Base-by-base conservation (phyloP, 208 protist genomes). In the Trypanosoma vivax region DNA sequence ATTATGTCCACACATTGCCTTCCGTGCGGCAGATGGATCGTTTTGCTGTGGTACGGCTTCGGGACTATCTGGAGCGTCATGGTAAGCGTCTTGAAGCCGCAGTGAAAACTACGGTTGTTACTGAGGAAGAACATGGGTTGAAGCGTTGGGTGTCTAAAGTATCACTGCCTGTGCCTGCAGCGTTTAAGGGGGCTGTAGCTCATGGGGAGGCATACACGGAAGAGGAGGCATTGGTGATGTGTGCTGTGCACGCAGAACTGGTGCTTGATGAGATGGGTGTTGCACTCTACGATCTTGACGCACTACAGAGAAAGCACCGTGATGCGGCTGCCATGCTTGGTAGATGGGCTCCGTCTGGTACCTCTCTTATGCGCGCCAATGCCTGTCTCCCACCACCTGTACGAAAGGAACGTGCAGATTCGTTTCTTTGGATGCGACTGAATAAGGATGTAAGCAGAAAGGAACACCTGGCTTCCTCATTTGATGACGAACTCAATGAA, bases 51-150 rank as follows among this genome's bases (percentile, higher is more conserved):
- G 39, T 65, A 19, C 75, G 88, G 1, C 57, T 92, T 11, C 60
- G 65, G 2, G 88, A 94, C 67, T 94, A 89, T 59, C 52, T 94
- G n/a, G 83, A 94, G 62, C 80, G 88, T 1, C 73, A 94, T 58
- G 88, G 88, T 33, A 90, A 84, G 55, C 39, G 60, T 9, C 40
- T 78, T 3, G 74, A 86, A 7, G 58, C 42, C 14, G 45, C 53
- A 16, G 13, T 79, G 25, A 25, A 39, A 28, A 53, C 45, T 3
- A 54, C 25, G 19, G 40, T 55, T 6, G 31, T 40, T 16, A 47
- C 50, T 13, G 53, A 63, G 25, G 53, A 38, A 0, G 68, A 68
- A 23, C 34, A 58, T 1, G 46, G 50, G 11, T 51, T 59, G 11
- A 39, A 19, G 21, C 47, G 66, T 14, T 80, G 64, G 55, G 42